Evolutionary conservation across 2,329 filamentous ascomycete genomes (phyloP).

Genomic region (Leptographium flavum): DNA sequence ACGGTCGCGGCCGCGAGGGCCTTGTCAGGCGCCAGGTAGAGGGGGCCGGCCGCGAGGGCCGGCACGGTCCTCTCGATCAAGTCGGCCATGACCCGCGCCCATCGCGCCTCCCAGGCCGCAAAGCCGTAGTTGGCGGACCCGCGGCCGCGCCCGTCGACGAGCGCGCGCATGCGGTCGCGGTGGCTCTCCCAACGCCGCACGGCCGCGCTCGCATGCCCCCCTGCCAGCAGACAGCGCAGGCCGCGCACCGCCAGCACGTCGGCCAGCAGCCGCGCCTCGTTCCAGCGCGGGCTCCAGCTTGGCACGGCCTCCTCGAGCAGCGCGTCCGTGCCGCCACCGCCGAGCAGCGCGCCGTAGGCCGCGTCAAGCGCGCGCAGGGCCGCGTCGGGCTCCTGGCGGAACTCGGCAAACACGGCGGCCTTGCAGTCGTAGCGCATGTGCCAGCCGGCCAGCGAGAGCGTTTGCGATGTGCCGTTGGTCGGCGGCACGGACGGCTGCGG

Average conservation of each 20-base stretch:
- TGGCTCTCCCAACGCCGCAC: slow-evolving; percentile 71
- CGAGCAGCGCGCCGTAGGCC: slow-evolving; percentile 72
- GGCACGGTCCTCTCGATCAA: slow-evolving; percentile 34
- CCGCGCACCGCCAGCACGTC: slow-evolving; percentile 71
- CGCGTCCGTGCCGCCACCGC: too few species aligned
- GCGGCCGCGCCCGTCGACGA: slow-evolving; percentile 70
- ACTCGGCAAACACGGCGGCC: slow-evolving; percentile 78
- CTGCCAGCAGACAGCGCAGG: slow-evolving; percentile 71
- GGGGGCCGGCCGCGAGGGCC: slow-evolving; percentile 17
- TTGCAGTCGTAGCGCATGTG: slow-evolving; percentile 93
- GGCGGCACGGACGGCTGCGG: slow-evolving; percentile 74
- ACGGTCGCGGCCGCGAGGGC: slow-evolving; percentile 31
- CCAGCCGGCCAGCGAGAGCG: slow-evolving; percentile 76
- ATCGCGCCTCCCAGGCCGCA: slow-evolving; percentile 81
- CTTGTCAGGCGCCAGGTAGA: slow-evolving; percentile 46
- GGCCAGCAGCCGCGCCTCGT: slow-evolving; percentile 78
- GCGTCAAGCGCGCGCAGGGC: slow-evolving; percentile 76
- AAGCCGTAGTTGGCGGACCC: slow-evolving; percentile 85
- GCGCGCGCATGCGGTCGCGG: slow-evolving; percentile 55
- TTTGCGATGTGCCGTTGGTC: slow-evolving; percentile 71
- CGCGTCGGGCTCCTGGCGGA: slow-evolving; percentile 81
- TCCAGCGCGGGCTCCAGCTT: slow-evolving; percentile 80
- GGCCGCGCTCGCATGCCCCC: slow-evolving; percentile 62
- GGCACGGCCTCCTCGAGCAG: slow-evolving; percentile 81
- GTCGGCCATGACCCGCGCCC: slow-evolving; percentile 48